Evolutionary conservation across 1,284 basidiomycete genomes (phyloP), one percentile per base, ranked within the genome.

Genomic region (Apiotrichum veenhuisii): DNA sequence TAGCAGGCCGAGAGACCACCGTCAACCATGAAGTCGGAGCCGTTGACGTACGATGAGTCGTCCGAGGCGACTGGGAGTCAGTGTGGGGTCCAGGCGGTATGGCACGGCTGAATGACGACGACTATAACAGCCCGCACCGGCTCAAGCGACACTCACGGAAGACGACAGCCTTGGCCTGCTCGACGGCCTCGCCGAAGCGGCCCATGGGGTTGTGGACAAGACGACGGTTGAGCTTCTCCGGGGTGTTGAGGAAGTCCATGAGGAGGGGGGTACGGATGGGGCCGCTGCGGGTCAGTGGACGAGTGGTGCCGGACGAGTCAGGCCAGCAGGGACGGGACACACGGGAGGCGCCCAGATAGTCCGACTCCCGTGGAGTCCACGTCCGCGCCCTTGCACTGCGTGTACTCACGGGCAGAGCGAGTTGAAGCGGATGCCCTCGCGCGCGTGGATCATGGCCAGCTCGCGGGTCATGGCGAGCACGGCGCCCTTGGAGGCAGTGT

Each of bases 401-500:
- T 30, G 7, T 12, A 81, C 90, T 77, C 77, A 93, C 87, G 94
- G 94, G 83, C 93, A 97, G 62, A 98, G 84, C 12, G 92, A 86
- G 80, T 98, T 98, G 76, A 97, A 71, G 41, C 94, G 86, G 70
- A 98, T 97, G 49, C 93, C 93, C 80, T 98, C 95, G 58, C 88
- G 83, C 38, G 94, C 94, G 76, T 98, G 95, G 2, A 98, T 89
- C 86, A 97, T 95, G 2, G 95, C 94, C 27, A 98, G 82, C 73
- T 98, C 94, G 53, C 94, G 85, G 12, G 91, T 94, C 92, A 98
- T 95, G n/a, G 94, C 89, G 54, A 98, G 85, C 5, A 98, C 95
- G 33, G 88, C 94, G 57, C 94, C 94, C 86, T 77, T 80, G 26
- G 72, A 76, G 0, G 79, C 77, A 30, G 78, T 80, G 69, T 80